A percentile compares a stretch with the other conserved stretches of the same genome.
These are phyloP conservation scores for Aspergillus tubingensis DNA, from an alignment of 2,329 filamentous ascomycete genomes.

Conservation along the genomic window DNA sequence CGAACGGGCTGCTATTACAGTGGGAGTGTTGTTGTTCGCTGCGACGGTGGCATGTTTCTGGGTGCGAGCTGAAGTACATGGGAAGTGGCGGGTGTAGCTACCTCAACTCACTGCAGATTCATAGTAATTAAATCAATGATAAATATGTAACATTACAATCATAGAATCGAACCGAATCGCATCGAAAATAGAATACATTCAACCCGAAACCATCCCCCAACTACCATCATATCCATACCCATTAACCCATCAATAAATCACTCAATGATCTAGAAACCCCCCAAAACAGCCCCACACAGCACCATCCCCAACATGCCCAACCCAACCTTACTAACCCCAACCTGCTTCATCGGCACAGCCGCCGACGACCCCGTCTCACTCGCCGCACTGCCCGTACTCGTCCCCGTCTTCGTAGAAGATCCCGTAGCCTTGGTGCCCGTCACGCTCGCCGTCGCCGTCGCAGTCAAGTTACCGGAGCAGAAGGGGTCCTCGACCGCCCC, in stretches of 20 bases:
- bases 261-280: neutral
- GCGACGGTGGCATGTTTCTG: conserved; percentile 15
- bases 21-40: conserved; percentile 29
- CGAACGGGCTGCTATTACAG: conserved; percentile 27
- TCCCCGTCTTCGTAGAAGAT: neutral
- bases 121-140: too few relatives aligned
- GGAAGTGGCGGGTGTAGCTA: neutral
- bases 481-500: conserved; percentile 48
- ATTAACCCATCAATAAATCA: neutral
- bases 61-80: neutral
- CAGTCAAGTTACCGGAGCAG: conserved; percentile 44
- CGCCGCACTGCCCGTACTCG: conserved; percentile 1
- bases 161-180: neutral
- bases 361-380: neutral
- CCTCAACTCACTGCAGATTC: neutral
- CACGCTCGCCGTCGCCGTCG: conserved; percentile 41
- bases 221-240: neutral
- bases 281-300: neutral
- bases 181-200: neutral
- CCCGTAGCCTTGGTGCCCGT: conserved; percentile 35
- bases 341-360: too few relatives aligned
- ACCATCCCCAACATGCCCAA: conserved; percentile 3
- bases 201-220: neutral
- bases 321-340: neutral
- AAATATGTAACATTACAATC: neutral